These are phyloP conservation scores for Actinomortierella wolfii DNA, from an alignment of 371 early-diverging fungal genomes.

Conservation along the genomic window DNA sequence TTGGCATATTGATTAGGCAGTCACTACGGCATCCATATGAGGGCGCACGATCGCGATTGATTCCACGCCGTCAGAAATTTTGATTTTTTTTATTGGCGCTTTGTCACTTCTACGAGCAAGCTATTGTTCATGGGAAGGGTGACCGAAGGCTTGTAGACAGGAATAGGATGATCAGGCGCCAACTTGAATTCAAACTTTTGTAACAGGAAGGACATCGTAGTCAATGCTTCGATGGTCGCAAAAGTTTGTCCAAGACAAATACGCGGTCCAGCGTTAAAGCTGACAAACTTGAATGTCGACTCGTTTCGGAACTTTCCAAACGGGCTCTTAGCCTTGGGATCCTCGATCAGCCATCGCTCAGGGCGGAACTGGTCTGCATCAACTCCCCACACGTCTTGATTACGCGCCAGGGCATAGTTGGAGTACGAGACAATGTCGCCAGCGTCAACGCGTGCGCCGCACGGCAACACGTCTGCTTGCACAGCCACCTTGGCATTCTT, in stretches of 20 bases:
- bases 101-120: not conserved
- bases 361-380: constrained; percentile 63
- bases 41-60: too few relatives aligned
- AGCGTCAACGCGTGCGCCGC: constrained; percentile 56
- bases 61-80: too few relatives aligned
- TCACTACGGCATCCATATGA: too few relatives aligned
- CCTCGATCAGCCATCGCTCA: constrained; percentile 58
- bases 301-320: constrained; percentile 37
- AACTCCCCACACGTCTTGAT: constrained; percentile 60
- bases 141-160: not conserved
- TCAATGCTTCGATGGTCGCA: constrained; percentile 5
- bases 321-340: constrained; percentile 6
- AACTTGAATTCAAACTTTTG: constrained; percentile 1
- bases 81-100: too few relatives aligned
- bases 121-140: constrained; percentile 2
- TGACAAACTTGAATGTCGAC: constrained; percentile 32
- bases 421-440: constrained; percentile 55
- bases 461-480: constrained; percentile 63
- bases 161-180: not conserved
- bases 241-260: constrained; percentile 18
- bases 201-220: constrained; percentile 1
- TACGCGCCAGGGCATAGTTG: constrained; percentile 52
- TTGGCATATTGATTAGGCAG: too few relatives aligned
- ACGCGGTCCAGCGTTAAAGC: constrained; percentile 35
- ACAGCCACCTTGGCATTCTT: constrained; percentile 20